Base-by-base conservation (phyloP, 129 eudicot species). In the Glebionis coronaria region DNA sequence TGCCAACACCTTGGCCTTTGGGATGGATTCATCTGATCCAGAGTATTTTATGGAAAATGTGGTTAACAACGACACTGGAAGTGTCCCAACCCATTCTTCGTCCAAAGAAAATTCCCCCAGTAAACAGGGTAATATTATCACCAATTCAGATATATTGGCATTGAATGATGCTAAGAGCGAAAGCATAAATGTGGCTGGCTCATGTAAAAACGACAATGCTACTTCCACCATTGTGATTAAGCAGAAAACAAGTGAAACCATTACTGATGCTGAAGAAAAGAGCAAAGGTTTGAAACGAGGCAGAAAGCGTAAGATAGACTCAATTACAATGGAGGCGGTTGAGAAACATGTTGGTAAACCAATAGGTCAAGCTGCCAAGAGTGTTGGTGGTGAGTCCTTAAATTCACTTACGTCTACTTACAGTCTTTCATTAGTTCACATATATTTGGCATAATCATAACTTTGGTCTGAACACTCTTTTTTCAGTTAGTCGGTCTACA, bases 321-420 rank as follows among this genome's bases (percentile, higher is more conserved):
- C n/a, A n/a, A n/a, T n/a, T n/a, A n/a, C n/a, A n/a, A n/a, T n/a
- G n/a, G n/a, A n/a, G n/a, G n/a, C n/a, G n/a, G n/a, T n/a, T n/a
- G n/a, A n/a, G n/a, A n/a, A n/a, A n/a, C n/a, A n/a, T n/a, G n/a
- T n/a, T n/a, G n/a, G n/a, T n/a, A n/a, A n/a, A n/a, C n/a, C n/a
- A n/a, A n/a, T n/a, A n/a, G n/a, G n/a, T n/a, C n/a, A 63, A 63
- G 51, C 69, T 9, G 69, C 69, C 13, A 5, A 45, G 29, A 44
- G 27, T 38, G 19, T 63, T 63, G 19, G 38, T 9, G 69, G 69
- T 40, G 46, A 63, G 54, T 44, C 38, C 42, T 44, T 40, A 20
- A 25, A 25, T 25, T 25, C 28, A 25, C 3, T 46, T 44, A 12
- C 23, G 29, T 2, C 29, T 63, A 55, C 44, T 63, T 21, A n/a